Base-by-base conservation (phyloP, 306 rosid species). In the Sindora glabra region DNA sequence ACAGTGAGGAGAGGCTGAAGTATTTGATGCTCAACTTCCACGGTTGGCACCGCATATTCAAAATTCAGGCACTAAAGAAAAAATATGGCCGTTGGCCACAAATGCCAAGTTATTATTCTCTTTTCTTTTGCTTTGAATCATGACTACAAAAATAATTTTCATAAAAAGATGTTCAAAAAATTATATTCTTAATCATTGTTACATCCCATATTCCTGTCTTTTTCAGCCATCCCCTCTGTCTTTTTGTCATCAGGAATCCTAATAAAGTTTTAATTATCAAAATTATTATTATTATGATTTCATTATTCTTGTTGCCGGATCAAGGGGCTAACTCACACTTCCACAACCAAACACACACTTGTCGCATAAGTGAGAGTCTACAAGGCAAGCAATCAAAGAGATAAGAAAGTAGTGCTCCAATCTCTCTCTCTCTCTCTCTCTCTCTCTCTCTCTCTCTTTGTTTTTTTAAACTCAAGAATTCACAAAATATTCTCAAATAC, bases 161-260 rank as follows among this genome's bases (percentile, higher is more conserved):
- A n/a, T n/a, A n/a, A n/a, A n/a, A n/a, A n/a, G n/a, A n/a, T n/a
- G n/a, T n/a, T n/a, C n/a, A n/a, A n/a, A n/a, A n/a, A n/a, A n/a
- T 24, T 30, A 30, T 59, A 63, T 72, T 57, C 78, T n/a, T 25
- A 72, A 59, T 63, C 82, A 77, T 57, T 38, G 63, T 51, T 58
- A 39, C 46, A 56, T 32, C 42, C 50, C 62, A 26, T 23, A 12
- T 4, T 49, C 18, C 3, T 57, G 42, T 56, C 48, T 24, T 53
- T 62, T 52, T 24, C 30, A 29, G 16, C 41, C 37, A 63, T 9
- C 24, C 32, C 12, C 26, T 14, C 8, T 2, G 11, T 40, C 57
- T 56, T 48, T 38, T 52, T 32, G 39, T 41, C 42, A 8, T 10
- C 42, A 69, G 70, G 59, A 59, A 69, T 64, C 73, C 65, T 30